Evolutionary conservation across 2,329 filamentous ascomycete genomes (phyloP), one percentile per base, ranked within the genome.

Genomic region (Sodiomyces alkalinus): DNA sequence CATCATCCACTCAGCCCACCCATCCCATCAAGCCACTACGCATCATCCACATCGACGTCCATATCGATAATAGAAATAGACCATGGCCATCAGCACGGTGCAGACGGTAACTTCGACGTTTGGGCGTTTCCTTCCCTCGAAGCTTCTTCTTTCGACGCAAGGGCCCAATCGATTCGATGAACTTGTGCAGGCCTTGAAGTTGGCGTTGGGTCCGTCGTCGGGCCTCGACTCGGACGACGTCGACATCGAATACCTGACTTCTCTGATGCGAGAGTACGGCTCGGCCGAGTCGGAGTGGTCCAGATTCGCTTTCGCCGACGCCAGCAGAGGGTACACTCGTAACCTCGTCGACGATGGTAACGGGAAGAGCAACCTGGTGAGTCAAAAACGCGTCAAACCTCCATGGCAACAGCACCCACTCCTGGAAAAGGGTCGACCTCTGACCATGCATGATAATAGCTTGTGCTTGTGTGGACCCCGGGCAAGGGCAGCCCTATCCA

Each of bases 341-440:
- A 93, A 93, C 47, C 66, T 93, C 4, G 83, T 94, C 24, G 82
- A 92, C 44, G 78, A 85, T 47, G 82, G 85, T 3, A 93, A 93
- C 41, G 83, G 57, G 33, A 81, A 80, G 52, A 75, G 73, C 44
- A 82, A 82, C 43, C 50, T 82, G 48, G 74, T 80, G 54, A 46
- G 68, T 53, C 24, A 7, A 16, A 16, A 26, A n/a, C n/a, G n/a
- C n/a, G n/a, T n/a, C 24, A 12, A 17, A 10, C 21, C n/a, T 15
- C 11, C 22, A 9, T 15, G 19, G 17, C 21, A n/a, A 34, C 26
- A 31, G 3, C 6, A 25, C n/a, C 14, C 7, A 14, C 10, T 8
- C 14, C 6, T 17, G 14, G 22, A 25, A 13, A 10, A n/a, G 7
- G 14, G 10, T 25, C 23, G 16, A 25, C 16, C 23, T 14, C 23